Conservation (phyloP, 345 rosid species). For the Gossypium longicalyx region DNA sequence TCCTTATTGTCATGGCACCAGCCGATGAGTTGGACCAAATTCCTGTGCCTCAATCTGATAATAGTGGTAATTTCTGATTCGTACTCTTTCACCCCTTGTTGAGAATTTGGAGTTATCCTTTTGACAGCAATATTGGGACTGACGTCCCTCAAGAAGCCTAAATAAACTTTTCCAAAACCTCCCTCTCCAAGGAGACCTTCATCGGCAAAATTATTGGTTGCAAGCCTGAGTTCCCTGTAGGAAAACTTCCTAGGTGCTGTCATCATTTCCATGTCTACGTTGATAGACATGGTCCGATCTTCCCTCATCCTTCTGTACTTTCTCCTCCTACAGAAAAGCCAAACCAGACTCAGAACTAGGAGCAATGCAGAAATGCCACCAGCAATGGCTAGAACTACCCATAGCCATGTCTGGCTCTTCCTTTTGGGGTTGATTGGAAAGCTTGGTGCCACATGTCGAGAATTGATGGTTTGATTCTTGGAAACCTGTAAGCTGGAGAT, state of each 20-base stretch:
- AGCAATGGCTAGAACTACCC: too few relatives aligned
- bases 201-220: slow-evolving; percentile 25
- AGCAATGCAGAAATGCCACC: background rate
- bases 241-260: slow-evolving; percentile 50
- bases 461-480: too few relatives aligned
- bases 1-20: slow-evolving; percentile 60
- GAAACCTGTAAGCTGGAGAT: too few relatives aligned
- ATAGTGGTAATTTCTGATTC: slow-evolving; percentile 41
- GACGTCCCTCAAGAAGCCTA: background rate
- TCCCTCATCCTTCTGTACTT: slow-evolving; percentile 1
- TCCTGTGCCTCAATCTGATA: slow-evolving; percentile 52
- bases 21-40: slow-evolving; percentile 62
- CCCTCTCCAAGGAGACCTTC: background rate
- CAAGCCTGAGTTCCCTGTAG: slow-evolving; percentile 33
- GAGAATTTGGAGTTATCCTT: background rate
- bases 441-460: too few relatives aligned
- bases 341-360: background rate
- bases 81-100: slow-evolving; percentile 31
- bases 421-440: too few relatives aligned
- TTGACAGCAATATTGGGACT: slow-evolving; percentile 2
- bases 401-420: too few relatives aligned
- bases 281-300: slow-evolving; percentile 19
- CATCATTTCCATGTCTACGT: slow-evolving; percentile 43
- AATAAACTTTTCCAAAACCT: background rate
- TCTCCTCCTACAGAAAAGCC: slow-evolving; percentile 12